A percentile compares a stretch with the other conserved stretches of the same genome.
These are phyloP conservation scores for Phytophthora idaei DNA, from an alignment of 352 stramenopile species.

Conservation along the genomic window DNA sequence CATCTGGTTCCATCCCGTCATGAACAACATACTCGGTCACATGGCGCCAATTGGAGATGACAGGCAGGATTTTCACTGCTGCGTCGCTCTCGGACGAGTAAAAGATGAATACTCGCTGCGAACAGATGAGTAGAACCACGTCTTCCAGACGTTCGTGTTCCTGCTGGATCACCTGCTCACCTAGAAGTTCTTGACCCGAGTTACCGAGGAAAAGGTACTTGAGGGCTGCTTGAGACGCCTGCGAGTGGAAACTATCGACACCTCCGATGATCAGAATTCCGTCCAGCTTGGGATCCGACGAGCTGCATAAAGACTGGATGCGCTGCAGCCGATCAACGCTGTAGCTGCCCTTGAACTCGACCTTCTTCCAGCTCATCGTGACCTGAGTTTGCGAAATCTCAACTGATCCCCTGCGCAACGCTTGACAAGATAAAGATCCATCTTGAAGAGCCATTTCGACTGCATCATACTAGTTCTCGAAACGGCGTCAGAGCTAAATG, in stretches of 20 bases:
- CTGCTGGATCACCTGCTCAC: conserved; percentile 76
- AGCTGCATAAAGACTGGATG: conserved; percentile 58
- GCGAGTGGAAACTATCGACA: conserved; percentile 74
- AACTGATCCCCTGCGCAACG: conserved; percentile 11
- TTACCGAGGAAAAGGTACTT: conserved; percentile 81
- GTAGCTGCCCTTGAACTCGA: conserved; percentile 63
- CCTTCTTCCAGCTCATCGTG: conserved; percentile 55
- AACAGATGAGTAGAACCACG: conserved; percentile 63
- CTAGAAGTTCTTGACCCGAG: conserved; percentile 74
- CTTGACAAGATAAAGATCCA: conserved; percentile 15
- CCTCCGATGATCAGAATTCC: conserved; percentile 72
- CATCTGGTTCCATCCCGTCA: conserved; percentile 68
- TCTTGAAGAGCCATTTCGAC: background rate
- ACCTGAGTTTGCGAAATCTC: background rate
- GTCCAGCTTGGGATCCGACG: conserved; percentile 33
- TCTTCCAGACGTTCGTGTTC: conserved; percentile 72
- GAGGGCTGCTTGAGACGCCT: conserved; percentile 60
- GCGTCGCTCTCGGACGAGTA: conserved; percentile 75
- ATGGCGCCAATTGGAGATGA: conserved; percentile 71
- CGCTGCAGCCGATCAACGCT: conserved; percentile 57
- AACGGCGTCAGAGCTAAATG: background rate
- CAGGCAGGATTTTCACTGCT: conserved; percentile 61
- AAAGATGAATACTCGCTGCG: conserved; percentile 50
- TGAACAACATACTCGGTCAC: conserved; percentile 71
- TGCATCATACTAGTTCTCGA: background rate